Percentiles rank a stretch among this genome's conserved stretches.
phyloP scores from a whole-genome alignment of 371 early-diverging fungal genomes.

The Apophysomyces sp. region DNA sequence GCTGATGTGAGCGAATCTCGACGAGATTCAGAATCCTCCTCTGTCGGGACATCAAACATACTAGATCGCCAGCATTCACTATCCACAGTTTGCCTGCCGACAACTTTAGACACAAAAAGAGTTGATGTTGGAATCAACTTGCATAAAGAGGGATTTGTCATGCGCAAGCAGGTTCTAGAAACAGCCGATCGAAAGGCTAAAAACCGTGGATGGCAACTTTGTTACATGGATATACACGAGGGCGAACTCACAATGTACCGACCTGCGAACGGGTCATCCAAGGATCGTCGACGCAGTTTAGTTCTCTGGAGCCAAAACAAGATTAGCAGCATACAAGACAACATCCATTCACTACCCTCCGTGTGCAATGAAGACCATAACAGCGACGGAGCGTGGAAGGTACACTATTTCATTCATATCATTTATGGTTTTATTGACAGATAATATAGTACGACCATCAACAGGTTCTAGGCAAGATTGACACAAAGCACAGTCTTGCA shows the following conservation, averaged over 20 bases:
- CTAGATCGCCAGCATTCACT: background rate
- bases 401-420: background rate
- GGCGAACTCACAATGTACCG: slow-evolving; percentile 26
- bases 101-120: background rate
- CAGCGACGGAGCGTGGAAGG: background rate
- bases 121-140: background rate
- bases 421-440: background rate
- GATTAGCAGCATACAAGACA: background rate
- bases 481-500: slow-evolving; percentile 16
- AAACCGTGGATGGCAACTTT: slow-evolving; percentile 31
- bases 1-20: background rate
- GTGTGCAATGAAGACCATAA: background rate
- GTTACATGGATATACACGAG: slow-evolving; percentile 19
- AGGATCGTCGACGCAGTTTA: background rate
- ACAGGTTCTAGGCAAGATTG: background rate
- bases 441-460: background rate
- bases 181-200: slow-evolving; percentile 19
- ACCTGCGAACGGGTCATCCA: background rate
- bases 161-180: slow-evolving; percentile 37
- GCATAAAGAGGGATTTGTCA: slow-evolving; percentile 23
- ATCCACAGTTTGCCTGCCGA: background rate
- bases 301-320: slow-evolving; percentile 2
- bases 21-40: background rate
- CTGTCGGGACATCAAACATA: background rate
- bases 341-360: background rate